Conservation (phyloP, 2,329 filamentous ascomycete genomes). For the Dothistroma septosporum region DNA sequence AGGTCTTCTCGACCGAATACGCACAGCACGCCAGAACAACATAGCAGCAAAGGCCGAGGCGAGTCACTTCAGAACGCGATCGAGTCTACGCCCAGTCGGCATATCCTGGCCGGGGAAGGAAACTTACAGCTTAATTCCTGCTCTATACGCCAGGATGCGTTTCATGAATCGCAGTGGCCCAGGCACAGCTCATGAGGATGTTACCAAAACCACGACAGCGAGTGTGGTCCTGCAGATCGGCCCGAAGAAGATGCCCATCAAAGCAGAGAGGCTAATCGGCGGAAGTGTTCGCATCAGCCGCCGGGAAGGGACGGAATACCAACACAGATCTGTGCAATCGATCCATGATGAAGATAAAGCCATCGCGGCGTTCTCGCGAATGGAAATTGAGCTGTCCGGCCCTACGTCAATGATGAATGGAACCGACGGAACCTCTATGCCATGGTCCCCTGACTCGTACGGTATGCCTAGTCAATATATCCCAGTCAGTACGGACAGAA, state of each 20-base stretch:
- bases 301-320: neutral
- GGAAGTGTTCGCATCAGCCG: neutral
- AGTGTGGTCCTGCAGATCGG: constrained; percentile 19
- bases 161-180: neutral
- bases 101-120: neutral
- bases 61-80: too few species aligned
- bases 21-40: neutral
- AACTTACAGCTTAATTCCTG: neutral
- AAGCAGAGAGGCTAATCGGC: constrained; percentile 19
- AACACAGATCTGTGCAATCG: neutral
- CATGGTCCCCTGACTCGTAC: constrained; percentile 19
- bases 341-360: constrained; percentile 11
- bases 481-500: constrained; percentile 6
- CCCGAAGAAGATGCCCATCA: constrained; percentile 17
- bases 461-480: neutral
- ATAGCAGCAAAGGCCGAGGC: neutral
- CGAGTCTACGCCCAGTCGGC: too few species aligned
- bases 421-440: constrained; percentile 8
- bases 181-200: neutral
- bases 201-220: neutral
- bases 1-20: neutral
- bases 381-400: constrained; percentile 15
- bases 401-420: neutral
- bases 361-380: constrained; percentile 14
- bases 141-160: neutral